Base-by-base conservation (phyloP, 2,329 filamentous ascomycete genomes). In the Pseudogymnoascus sp. region DNA sequence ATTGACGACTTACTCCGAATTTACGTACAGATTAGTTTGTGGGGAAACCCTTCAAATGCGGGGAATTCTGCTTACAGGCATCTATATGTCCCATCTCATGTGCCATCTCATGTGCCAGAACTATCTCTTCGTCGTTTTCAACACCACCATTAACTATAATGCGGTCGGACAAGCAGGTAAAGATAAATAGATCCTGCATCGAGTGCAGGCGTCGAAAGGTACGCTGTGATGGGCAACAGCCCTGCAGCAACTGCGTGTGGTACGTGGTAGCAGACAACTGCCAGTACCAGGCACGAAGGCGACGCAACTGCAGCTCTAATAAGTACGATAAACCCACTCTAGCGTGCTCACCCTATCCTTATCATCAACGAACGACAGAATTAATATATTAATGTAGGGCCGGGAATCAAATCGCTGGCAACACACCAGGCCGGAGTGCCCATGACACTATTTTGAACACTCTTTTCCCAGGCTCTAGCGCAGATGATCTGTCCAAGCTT, bases 161-260 rank as follows among this genome's bases (percentile, higher is more conserved):
- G 48, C 48, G 48, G 48, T 55, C 48, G 48, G 48, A 55, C 48
- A 55, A 55, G 48, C 48, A 55, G 29, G 48, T 55, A 55, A 61
- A 61, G 37, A 61, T 61, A 33, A 61, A 61, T 33, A 61, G 48
- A 21, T 42, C 59, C 31, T 61, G 59, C 29, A 36, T 52, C 39
- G 59, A 61, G 27, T 61, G 59, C 59, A 61, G 48, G 33, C 59
- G 59, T 27, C 59, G 59, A 33, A 61, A 61, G 25, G 59, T 61
- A 21, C 40, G 59, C 40, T 61, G 59, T 39, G 59, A 61, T 61
- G 59, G 59, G 21, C 48, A 33, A 5, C 39, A 61, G 40, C 59
- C 59, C 8, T 61, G 59, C 9, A 48, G 39, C 37, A 61, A 42
- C 29, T 61, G 59, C 40, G 39, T 42, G 21, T 61, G 59, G 59